Percentiles rank a stretch among this genome's conserved stretches.
phyloP scores from a whole-genome alignment of 2,329 filamentous ascomycete genomes.

The Aphanocladium album region DNA sequence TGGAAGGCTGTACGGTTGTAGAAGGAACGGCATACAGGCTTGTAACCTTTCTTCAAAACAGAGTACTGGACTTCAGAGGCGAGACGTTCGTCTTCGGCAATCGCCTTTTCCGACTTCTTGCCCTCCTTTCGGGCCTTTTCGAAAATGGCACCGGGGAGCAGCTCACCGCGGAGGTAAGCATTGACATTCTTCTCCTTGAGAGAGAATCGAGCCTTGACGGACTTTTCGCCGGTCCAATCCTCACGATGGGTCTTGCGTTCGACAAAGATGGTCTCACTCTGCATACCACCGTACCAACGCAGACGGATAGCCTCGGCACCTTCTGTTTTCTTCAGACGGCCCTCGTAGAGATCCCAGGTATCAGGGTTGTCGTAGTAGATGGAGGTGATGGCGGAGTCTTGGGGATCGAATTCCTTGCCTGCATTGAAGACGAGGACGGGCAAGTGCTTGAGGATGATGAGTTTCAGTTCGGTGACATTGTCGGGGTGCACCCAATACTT shows the following conservation, averaged over 20 bases:
- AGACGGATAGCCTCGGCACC: constrained; percentile 94
- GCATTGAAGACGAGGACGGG: constrained; percentile 96
- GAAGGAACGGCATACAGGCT: constrained; percentile 89
- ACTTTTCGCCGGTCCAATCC: constrained; percentile 99
- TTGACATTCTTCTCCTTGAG: constrained; percentile 98
- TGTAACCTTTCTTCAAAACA: constrained; percentile 77
- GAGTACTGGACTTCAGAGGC: constrained; percentile 93
- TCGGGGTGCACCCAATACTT: constrained; percentile 99
- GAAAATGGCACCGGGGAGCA: constrained; percentile 84
- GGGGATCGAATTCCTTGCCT: constrained; percentile 88
- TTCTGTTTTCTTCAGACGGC: constrained; percentile 94
- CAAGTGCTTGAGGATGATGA: constrained; percentile 95
- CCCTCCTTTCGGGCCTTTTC: constrained; percentile 94
- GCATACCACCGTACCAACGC: constrained; percentile 97
- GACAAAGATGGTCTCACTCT: constrained; percentile 90
- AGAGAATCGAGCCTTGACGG: constrained; percentile 92
- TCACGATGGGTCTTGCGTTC: constrained; percentile 97
- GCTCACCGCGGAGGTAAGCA: constrained; percentile 75
- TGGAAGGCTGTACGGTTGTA: constrained; percentile 99
- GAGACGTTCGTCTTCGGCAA: constrained; percentile 83
- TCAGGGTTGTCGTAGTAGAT: constrained; percentile 98
- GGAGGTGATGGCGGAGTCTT: constrained; percentile 92
- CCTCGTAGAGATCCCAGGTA: constrained; percentile 90
- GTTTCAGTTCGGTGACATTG: constrained; percentile 96
- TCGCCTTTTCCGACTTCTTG: constrained; percentile 88